Evolutionary conservation across 2,329 filamentous ascomycete species (phyloP).

Genomic region (Penicillium griseofulvum): DNA sequence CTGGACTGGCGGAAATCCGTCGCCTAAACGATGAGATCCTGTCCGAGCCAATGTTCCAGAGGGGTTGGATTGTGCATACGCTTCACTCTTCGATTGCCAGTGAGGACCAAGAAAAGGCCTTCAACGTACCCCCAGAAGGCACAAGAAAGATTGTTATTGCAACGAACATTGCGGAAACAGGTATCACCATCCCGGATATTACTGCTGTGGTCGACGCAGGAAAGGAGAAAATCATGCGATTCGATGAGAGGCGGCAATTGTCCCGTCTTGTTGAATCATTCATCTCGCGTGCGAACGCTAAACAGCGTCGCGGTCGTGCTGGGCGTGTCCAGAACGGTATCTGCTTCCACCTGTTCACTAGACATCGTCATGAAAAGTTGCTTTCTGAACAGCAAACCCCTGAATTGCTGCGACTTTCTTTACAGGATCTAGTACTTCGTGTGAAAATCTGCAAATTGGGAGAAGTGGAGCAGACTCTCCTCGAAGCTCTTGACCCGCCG

Average conservation of each 20-base stretch:
- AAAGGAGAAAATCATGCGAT: conserved; percentile 94
- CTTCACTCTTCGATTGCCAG: conserved; percentile 93
- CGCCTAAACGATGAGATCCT: conserved; percentile 81
- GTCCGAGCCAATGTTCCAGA: conserved; percentile 71
- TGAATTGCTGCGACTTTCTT: conserved; percentile 88
- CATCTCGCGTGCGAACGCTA: conserved; percentile 91
- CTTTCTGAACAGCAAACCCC: conserved; percentile 93
- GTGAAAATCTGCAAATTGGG: conserved; percentile 98
- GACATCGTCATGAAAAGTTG: conserved; percentile 74
- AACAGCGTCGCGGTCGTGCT: conserved; percentile 88
- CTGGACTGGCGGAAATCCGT: conserved; percentile 89
- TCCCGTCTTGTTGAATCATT: conserved; percentile 91
- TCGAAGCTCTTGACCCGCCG: conserved; percentile 84
- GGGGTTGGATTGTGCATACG: conserved; percentile 80
- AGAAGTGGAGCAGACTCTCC: conserved; percentile 84
- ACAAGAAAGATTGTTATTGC: conserved; percentile 90
- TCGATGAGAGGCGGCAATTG: conserved; percentile 87
- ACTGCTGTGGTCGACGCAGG: conserved; percentile 96
- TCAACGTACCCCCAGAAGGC: conserved; percentile 77
- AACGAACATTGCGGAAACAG: conserved; percentile 97
- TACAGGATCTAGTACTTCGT: conserved; percentile 91
- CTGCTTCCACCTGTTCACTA: conserved; percentile 95
- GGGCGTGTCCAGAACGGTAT: conserved; percentile 93
- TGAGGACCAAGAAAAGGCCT: conserved; percentile 93
- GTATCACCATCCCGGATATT: conserved; percentile 96